Evolutionary conservation across 2,329 filamentous ascomycete species (phyloP).

Genomic region (Hortaea werneckii): DNA sequence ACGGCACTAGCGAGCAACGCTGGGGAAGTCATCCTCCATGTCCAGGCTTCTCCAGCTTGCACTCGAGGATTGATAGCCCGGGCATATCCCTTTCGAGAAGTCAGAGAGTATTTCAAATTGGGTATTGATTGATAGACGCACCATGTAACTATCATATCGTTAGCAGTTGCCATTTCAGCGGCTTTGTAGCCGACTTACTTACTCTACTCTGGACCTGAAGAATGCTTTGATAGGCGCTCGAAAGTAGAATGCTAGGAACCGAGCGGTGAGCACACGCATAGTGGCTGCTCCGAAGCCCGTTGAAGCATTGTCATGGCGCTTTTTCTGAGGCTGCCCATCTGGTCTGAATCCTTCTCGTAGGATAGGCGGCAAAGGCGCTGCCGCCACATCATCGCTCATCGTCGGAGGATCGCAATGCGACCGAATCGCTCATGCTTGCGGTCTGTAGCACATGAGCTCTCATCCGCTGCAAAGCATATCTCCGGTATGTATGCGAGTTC

Average conservation of each 20-base stretch:
- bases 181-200: conserved; percentile 41
- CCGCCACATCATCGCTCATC: conserved; percentile 9
- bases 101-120: not conserved
- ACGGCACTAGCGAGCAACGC: conserved; percentile 60
- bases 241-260: conserved; percentile 84
- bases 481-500: too few relatives aligned
- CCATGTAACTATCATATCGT: conserved; percentile 5
- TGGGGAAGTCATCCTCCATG: conserved; percentile 56
- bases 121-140: not conserved
- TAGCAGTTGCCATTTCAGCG: not conserved
- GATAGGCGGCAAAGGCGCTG: conserved; percentile 2
- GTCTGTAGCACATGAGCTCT: not conserved
- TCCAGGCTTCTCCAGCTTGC: conserved; percentile 42
- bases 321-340: conserved; percentile 18
- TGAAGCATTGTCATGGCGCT: conserved; percentile 48
- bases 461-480: not conserved
- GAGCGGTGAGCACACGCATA: conserved; percentile 71
- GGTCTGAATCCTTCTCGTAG: conserved; percentile 2
- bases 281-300: conserved; percentile 76
- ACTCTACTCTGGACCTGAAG: conserved; percentile 76
- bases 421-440: not conserved
- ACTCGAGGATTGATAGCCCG: conserved; percentile 51
- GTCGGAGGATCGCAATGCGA: not conserved
- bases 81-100: conserved; percentile 43
- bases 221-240: conserved; percentile 85